A percentile compares a stretch with the other conserved stretches of the same genome.
These are phyloP conservation scores for Eremomyces bilateralis DNA, from an alignment of 495 filamentous ascomycete genomes.

Conservation along the genomic window DNA sequence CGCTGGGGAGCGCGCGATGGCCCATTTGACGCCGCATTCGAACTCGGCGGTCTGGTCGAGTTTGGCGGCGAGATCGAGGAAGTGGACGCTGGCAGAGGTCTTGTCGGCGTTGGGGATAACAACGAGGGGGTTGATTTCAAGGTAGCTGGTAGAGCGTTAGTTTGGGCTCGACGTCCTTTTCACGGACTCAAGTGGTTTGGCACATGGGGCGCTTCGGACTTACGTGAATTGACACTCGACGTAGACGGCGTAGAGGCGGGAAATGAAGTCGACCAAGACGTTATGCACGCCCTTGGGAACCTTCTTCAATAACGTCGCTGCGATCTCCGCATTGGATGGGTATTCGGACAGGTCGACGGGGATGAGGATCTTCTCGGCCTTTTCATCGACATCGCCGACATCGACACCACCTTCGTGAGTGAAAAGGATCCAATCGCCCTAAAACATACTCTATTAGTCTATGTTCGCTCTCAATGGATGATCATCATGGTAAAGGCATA, in stretches of 20 bases:
- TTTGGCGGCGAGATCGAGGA: constrained; percentile 97
- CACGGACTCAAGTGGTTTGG: background rate
- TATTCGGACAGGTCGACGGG: constrained; percentile 89
- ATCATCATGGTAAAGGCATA: background rate
- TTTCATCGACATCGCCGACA: constrained; percentile 96
- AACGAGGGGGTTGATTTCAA: constrained; percentile 98
- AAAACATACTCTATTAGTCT: no score
- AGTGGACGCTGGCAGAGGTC: constrained; percentile 89
- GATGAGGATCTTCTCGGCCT: constrained; percentile 94
- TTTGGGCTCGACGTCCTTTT: no score
- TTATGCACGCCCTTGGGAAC: constrained; percentile 92
- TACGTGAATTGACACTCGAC: constrained; percentile 97
- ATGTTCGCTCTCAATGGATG: no score
- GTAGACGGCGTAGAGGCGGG: constrained; percentile 85
- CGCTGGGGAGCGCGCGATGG: constrained; percentile 69
- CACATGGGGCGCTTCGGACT: constrained; percentile 1
- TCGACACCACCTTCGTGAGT: constrained; percentile 98
- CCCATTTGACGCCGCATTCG: constrained; percentile 98
- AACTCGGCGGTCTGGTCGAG: constrained; percentile 98
- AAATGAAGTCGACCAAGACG: constrained; percentile 95
- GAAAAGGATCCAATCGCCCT: constrained; percentile 99
- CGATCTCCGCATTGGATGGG: constrained; percentile 90
- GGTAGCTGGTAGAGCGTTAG: constrained; percentile 32
- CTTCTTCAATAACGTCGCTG: constrained; percentile 62
- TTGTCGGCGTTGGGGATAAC: constrained; percentile 84